Base-by-base conservation (phyloP, 2,329 filamentous ascomycete species). In the Rutstroemia sp. region DNA sequence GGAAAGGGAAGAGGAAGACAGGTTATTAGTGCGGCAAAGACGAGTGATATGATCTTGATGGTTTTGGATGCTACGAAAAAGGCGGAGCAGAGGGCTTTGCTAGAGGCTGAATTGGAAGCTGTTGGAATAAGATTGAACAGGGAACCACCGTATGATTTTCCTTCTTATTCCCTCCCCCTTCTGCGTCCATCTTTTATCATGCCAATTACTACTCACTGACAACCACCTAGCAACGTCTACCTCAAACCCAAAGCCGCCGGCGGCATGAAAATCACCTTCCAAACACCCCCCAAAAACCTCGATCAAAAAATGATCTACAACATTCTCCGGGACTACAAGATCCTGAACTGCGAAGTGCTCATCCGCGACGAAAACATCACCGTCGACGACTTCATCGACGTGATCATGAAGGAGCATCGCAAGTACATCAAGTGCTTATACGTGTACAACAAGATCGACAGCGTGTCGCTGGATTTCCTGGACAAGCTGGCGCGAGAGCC, bases 371-470 rank as follows among this genome's bases (percentile, higher is more conserved):
- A 99, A 69, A 85, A 95, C 70, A 90, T 88, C 42, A 97, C 94
- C 1, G 91, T 99, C 38, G 94, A 99, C 75, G 92, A 99, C 73
- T 88, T 99, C 72, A 99, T 99, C 75, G 94, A 99, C 72, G 91
- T 96, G 60, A 96, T 99, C 73, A 97, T 97, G 92, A 95, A 94
- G 73, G 90, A 96, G 70, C 94, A 99, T 77, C 80, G 94, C 69
- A 99, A 95, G 73, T 99, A 99, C 78, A 96, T 99, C 77, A 83
- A 66, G 71, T 86, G 89, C 69, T 80, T 99, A 34, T 99, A 99
- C 74, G 92, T 97, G 34, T 99, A 99, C 84, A 99, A 99, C 86
- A 99, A 99, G 76, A 95, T 99, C 75, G 94, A 99, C 75, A 87
- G 84, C 71, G 89, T 99, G 59, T 92, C 88, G 44, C 82, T 99